Percentiles rank a stretch among this genome's conserved stretches.
phyloP scores from a whole-genome alignment of 345 rosid species.

The Boechera divaricarpa region DNA sequence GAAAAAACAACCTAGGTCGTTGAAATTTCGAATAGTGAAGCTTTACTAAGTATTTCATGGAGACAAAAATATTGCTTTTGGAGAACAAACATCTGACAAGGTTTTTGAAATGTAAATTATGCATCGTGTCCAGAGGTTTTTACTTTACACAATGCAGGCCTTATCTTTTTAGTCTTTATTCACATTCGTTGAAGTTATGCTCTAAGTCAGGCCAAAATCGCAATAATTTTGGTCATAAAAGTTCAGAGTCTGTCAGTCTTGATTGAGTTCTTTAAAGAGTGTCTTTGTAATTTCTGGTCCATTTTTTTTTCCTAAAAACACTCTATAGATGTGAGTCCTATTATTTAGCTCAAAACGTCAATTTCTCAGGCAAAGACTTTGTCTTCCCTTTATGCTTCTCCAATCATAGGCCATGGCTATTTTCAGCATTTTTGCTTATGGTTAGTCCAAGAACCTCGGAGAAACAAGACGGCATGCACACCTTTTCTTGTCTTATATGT shows the following conservation, averaged over 20 bases:
- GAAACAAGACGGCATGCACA: conserved; percentile 36
- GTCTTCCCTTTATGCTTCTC: conserved; percentile 15
- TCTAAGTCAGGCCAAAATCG: too few species aligned
- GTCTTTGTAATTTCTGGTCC: conserved; percentile 13
- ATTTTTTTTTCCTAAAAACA: not conserved
- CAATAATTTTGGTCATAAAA: too few species aligned
- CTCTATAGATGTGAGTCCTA: conserved; percentile 16
- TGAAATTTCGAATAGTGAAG: too few species aligned
- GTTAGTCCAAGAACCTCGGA: conserved; percentile 50
- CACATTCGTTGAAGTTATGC: not conserved
- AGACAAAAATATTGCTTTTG: too few species aligned
- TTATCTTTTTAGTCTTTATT: not conserved
- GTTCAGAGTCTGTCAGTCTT: conserved; percentile 1
- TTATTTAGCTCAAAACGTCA: conserved; percentile 36
- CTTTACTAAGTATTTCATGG: too few species aligned
- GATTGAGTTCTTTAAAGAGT: not conserved
- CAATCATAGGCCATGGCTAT: conserved; percentile 24
- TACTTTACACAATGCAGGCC: not conserved
- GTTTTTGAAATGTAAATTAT: too few species aligned
- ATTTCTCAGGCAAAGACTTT: conserved; percentile 24
- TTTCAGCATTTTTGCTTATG: conserved; percentile 31
- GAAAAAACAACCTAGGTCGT: too few species aligned
- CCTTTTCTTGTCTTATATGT: conserved; percentile 17
- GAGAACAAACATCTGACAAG: too few species aligned
- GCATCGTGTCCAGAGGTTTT: not conserved